Base-by-base conservation (phyloP, 139 green algal species). In the Volvox africanus region DNA sequence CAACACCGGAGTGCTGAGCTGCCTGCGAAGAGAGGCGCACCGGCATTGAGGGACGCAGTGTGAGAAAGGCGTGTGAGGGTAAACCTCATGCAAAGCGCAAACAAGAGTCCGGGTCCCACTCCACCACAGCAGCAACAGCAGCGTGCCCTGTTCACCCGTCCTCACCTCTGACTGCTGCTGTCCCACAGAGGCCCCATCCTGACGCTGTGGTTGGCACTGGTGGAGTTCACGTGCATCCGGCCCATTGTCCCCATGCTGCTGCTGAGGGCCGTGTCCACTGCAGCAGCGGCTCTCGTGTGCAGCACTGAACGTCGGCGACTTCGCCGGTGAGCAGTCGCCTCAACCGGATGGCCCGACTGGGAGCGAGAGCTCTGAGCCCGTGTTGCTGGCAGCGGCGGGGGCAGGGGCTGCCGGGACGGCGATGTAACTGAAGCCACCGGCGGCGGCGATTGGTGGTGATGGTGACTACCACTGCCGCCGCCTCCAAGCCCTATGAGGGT, bases 241-340 rank as follows among this genome's bases (percentile, higher is more conserved):
- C 21, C 61, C 35, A 30, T 68, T 30, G 5, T 0, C 1, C 71
- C 71, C 71, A 9, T 30, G 22, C 71, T 30, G 26, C 71, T 30
- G 33, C 76, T 73, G 35, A 24, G 2, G 22, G 0, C 69, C 28
- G 85, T 28, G 69, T 89, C 83, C 83, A 88, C n/a, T 30, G 44
- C 37, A n/a, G 85, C 69, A n/a, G 81, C 80, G 80, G 78, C 80
- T n/a, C 68, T 69, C 13, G 85, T 89, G 85, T 89, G 68, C 2
- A 89, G 24, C 44, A 89, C 85, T 9, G 85, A 89, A 2, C 85
- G 69, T 50, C 85, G 85, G 36, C 85, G 68, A 36, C 20, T 30
- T 26, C 67, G 83, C 13, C 26, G 67, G 26, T 36, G 37, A 11
- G 78, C 50, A 1, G 55, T 5, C 76, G 76, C 76, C 76, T 82